A percentile compares a stretch with the other conserved stretches of the same genome.
Conservation (phyloP, 2,329 filamentous ascomycete species). For the Apiospora rasikravindrae region DNA sequence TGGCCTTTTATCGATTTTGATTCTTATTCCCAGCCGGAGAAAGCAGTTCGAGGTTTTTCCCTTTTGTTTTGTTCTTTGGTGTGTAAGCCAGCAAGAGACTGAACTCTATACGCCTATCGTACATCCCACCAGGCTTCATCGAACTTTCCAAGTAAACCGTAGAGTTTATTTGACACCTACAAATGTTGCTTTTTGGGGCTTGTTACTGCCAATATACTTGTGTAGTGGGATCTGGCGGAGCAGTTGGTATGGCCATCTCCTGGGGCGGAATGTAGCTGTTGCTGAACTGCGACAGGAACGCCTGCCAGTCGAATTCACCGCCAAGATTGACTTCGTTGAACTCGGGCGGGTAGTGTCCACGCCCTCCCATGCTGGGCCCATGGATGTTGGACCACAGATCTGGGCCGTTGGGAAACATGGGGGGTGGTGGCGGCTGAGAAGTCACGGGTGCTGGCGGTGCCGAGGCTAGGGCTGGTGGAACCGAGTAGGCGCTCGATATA, state of each 20-base stretch:
- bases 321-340: slow-evolving; percentile 39
- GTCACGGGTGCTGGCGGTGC: slow-evolving; percentile 30
- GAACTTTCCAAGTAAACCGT: not conserved
- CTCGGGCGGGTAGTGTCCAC: slow-evolving; percentile 36
- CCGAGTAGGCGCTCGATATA: not conserved
- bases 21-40: not conserved
- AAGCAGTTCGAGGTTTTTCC: not conserved
- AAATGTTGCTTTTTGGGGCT: not conserved
- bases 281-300: slow-evolving; percentile 37
- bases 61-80: not conserved
- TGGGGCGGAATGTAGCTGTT: slow-evolving; percentile 30
- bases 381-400: slow-evolving; percentile 32
- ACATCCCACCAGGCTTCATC: not conserved
- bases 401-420: not conserved
- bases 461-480: slow-evolving; percentile 10
- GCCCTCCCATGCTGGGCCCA: slow-evolving; percentile 30
- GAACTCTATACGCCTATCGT: not conserved
- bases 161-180: not conserved
- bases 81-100: not conserved
- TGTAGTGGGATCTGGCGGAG: not conserved
- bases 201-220: slow-evolving; percentile 13
- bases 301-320: slow-evolving; percentile 42
- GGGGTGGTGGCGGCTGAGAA: slow-evolving; percentile 17
- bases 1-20: not conserved
- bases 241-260: slow-evolving; percentile 9